Conservation (phyloP, 2,329 filamentous ascomycete species). For the Beauveria medogensis region DNA sequence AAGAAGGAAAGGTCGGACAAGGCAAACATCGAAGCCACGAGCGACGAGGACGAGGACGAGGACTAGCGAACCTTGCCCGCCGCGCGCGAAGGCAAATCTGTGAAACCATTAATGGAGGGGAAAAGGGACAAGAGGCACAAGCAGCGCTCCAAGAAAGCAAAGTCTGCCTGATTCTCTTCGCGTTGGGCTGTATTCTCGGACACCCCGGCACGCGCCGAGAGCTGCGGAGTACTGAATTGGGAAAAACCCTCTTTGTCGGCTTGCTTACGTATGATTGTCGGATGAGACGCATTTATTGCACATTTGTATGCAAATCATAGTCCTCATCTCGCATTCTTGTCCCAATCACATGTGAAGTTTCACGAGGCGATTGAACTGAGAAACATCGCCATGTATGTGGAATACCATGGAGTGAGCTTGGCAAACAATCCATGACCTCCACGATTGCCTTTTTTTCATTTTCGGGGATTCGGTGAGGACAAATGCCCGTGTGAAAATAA, state of each 20-base stretch:
- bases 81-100: background rate
- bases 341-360: background rate
- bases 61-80: slow-evolving; percentile 15
- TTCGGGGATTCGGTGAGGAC: no score
- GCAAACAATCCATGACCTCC: slow-evolving; percentile 2
- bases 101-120: background rate
- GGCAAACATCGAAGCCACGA: slow-evolving; percentile 56
- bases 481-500: background rate
- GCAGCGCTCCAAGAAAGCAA: background rate
- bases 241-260: background rate
- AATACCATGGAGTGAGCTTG: background rate
- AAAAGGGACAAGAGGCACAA: background rate
- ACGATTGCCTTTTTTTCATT: background rate
- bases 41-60: slow-evolving; percentile 54
- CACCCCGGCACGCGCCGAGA: background rate
- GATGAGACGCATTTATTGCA: background rate
- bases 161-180: background rate
- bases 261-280: background rate
- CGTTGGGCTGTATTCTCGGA: background rate
- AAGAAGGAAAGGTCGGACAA: slow-evolving; percentile 38
- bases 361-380: background rate
- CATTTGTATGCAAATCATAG: background rate
- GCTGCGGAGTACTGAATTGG: background rate
- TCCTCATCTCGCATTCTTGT: background rate
- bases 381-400: background rate